Evolutionary conservation across 2,329 filamentous ascomycete species (phyloP), one percentile per base, ranked within the genome.

Genomic region (Ascochyta pisi): DNA sequence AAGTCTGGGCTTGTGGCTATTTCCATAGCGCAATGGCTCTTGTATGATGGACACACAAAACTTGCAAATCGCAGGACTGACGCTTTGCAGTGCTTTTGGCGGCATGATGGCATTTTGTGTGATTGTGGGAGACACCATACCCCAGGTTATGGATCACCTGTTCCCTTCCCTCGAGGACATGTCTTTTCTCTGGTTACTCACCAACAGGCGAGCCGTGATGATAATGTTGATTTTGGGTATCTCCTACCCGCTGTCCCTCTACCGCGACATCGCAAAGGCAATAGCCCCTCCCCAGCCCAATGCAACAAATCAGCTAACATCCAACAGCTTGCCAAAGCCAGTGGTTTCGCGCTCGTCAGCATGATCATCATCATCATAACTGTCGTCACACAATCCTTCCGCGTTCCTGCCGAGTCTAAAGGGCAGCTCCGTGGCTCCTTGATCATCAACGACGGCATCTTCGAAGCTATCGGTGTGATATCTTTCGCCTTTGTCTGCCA

Each of bases 51-150:
- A 33, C 13, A n/a, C 2, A 16, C 15, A 7, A 13, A 6, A 6
- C 13, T n/a, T 3, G 7, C 8, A 8, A 33, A n/a, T 26, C 4
- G 47, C 23, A 26, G 29, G 56, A 49, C 67, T 75, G 59, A 75
- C 63, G 29, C 16, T 33, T 13, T 24, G 35, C 59, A 82, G 80
- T 82, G 95, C 95, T 3, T 99, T 98, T 80, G 95, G 95, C 53
- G 95, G 95, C 62, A 99, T 99, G 95, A 87, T 99, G 52, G 95
- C 95, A 13, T 99, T 98, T 76, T 95, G 93, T 64, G 92, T 99
- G 69, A 97, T 99, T 69, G 90, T 99, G 9, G 95, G 95, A 57
- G 95, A 99, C 75, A 93, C 91, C 0, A 97, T 99, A 71, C 95
- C 95, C 3, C 91, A 93, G 74, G 95, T 99, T 43, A 76, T 98